Base-by-base conservation (phyloP, 192 early-diverging fungal species). In the Rhizoclosmatium sp. region DNA sequence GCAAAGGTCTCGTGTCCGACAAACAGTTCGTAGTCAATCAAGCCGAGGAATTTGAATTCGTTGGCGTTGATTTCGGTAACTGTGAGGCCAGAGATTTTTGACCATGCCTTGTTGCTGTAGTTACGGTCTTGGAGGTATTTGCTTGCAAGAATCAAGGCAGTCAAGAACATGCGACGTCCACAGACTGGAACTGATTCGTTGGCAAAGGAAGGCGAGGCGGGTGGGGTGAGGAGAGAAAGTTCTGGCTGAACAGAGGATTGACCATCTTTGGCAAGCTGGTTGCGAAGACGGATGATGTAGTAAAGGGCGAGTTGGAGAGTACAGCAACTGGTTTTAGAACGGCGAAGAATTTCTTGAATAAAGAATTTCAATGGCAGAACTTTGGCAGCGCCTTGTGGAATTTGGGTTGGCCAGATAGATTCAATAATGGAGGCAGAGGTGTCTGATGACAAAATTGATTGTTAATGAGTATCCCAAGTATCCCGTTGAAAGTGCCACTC, bases 271-370 rank as follows among this genome's bases (percentile, higher is more conserved):
- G 46, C 65, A 31, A 81, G 47, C 56, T 69, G 51, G 71, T 82
- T 85, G 42, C 83, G 79, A 48, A 92, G 79, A 59, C 90, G 89
- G 75, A 94, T 85, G 7, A 94, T 78, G 78, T 93, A 94, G 41
- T 93, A 89, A 3, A 95, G 83, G 2, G 94, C 92, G 61, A 92
- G 92, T 79, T 95, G 93, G 61, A 95, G 85, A 2, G 93, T 94
- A 16, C 92, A 92, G 80, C 92, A 95, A 5, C 93, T 92, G 14
- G 91, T 92, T 45, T 91, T 83, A 21, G 93, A 94, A 69, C 94
- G 89, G 67, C 90, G 90, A 3, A 95, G 80, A 4, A 93, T 89
- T 81, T 94, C 91, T 76, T 92, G 89, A 70, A 95, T 90, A 71
- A 95, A 93, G 47, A 86, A 80, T 14, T 88, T 85, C 31, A 93